phyloP scores from a whole-genome alignment of 2,329 filamentous ascomycete species.

The Fusarium sp. region DNA sequence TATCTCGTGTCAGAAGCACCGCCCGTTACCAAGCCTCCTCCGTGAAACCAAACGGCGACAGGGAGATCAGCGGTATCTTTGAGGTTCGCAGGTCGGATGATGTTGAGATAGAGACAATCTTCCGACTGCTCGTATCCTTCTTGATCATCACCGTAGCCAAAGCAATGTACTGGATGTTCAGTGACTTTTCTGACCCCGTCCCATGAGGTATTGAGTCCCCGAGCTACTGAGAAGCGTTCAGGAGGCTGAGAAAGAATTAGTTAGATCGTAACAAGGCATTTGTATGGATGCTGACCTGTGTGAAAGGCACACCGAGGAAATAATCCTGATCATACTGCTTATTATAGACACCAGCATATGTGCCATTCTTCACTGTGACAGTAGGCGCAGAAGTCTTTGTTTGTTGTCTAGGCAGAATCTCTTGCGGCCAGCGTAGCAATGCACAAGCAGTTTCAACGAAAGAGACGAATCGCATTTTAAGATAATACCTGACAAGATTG shows the following conservation, averaged over 20 bases:
- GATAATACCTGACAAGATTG: background rate
- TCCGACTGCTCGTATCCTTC: slow-evolving; percentile 54
- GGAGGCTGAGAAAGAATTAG: slow-evolving; percentile 30
- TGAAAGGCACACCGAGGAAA: slow-evolving; percentile 29
- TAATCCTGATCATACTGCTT: slow-evolving; percentile 21
- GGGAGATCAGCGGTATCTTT: slow-evolving; percentile 59
- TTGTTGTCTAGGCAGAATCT: background rate
- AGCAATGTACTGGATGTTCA: slow-evolving; percentile 60
- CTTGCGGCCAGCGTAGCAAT: background rate
- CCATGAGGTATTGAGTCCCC: slow-evolving; percentile 62
- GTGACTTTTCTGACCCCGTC: slow-evolving; percentile 56
- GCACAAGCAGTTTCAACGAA: background rate
- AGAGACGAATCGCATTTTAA: background rate
- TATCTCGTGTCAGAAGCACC: slow-evolving; percentile 62
- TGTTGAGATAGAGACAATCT: slow-evolving; percentile 72
- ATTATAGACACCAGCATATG: slow-evolving; percentile 23
- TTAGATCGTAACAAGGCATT: too few species aligned
- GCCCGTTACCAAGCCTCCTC: slow-evolving; percentile 52
- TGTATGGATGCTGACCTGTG: background rate
- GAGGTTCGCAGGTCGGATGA: slow-evolving; percentile 66
- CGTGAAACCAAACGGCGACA: slow-evolving; percentile 70
- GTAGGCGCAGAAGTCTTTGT: background rate
- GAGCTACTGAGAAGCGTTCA: slow-evolving; percentile 30
- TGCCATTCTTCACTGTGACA: slow-evolving; percentile 25
- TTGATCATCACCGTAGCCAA: slow-evolving; percentile 60